Conservation (phyloP, 441 rosid genomes). For the Erodium texanum region DNA sequence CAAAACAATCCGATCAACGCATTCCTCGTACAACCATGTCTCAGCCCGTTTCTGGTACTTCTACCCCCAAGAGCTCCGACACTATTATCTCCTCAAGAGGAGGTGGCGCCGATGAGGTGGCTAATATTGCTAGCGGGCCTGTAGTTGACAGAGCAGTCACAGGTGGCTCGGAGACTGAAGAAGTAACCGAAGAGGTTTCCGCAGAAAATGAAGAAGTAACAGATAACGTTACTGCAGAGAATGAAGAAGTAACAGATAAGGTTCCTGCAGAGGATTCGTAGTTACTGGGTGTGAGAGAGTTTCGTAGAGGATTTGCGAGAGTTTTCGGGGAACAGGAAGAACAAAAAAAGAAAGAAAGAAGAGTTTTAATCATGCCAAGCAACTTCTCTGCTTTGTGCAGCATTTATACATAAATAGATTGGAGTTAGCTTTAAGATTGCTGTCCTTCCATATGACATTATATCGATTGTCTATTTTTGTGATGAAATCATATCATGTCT, state of each 20-base stretch:
- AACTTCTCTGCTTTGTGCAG: neutral
- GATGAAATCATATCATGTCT: too few species aligned
- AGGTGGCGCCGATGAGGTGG: conserved; percentile 16
- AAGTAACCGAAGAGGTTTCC: conserved; percentile 18
- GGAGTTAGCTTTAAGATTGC: neutral
- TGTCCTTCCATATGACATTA: neutral
- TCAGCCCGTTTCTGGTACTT: conserved; percentile 19
- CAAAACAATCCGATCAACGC: conserved; percentile 34
- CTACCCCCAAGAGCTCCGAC: conserved; percentile 9
- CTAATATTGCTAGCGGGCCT: conserved; percentile 12
- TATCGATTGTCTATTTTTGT: too few species aligned
- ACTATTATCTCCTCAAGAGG: conserved; percentile 16
- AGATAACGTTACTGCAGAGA: too few species aligned
- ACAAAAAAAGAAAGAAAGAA: too few species aligned
- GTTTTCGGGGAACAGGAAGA: too few species aligned
- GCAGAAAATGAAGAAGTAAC: too few species aligned
- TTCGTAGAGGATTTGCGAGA: too few species aligned
- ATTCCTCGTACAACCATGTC: neutral
- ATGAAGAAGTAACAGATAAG: too few species aligned
- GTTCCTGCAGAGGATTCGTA: neutral
- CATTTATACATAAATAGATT: neutral
- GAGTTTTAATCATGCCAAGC: neutral
- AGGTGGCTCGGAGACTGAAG: conserved; percentile 6
- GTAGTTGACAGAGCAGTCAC: too few species aligned
- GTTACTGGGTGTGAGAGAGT: neutral